A percentile compares a stretch with the other conserved stretches of the same genome.
Evolutionary conservation across 257 asterid species (phyloP).

Genomic region (Fraxinus quadrangulata): DNA sequence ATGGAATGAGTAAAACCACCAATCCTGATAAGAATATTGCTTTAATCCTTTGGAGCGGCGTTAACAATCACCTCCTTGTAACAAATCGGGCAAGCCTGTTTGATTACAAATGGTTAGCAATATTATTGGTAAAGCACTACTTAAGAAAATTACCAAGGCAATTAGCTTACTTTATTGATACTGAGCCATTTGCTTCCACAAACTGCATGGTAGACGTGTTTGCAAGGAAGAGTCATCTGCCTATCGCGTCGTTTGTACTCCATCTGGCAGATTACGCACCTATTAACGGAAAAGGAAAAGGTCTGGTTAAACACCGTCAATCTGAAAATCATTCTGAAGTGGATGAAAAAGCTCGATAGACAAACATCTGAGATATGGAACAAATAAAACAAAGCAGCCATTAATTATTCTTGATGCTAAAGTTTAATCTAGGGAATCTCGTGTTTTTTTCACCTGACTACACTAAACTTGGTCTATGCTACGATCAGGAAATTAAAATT

Average conservation of each 20-base stretch:
- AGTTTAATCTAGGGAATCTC: background rate
- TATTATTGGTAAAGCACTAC: background rate
- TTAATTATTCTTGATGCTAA: background rate
- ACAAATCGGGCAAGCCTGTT: conserved; percentile 90
- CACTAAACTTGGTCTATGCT: background rate
- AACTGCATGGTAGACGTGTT: conserved; percentile 70
- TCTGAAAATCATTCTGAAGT: background rate
- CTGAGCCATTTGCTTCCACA: conserved; percentile 95
- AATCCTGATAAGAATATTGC: conserved; percentile 18
- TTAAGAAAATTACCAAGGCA: background rate
- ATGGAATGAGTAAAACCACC: conserved; percentile 29
- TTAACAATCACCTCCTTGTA: conserved; percentile 69
- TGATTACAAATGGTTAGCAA: conserved; percentile 25
- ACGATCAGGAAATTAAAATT: background rate
- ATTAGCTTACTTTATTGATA: conserved; percentile 70
- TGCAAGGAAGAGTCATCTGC: conserved; percentile 91
- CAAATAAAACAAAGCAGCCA: background rate
- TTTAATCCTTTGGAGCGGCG: conserved; percentile 48
- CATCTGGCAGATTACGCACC: conserved; percentile 99
- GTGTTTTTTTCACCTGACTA: background rate
- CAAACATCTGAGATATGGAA: background rate
- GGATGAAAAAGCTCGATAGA: background rate
- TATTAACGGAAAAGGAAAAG: conserved; percentile 29
- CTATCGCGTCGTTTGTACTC: conserved; percentile 81
- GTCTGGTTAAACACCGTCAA: conserved; percentile 10